Conservation (phyloP, 495 filamentous ascomycete species). For the Neurospora discreta region DNA sequence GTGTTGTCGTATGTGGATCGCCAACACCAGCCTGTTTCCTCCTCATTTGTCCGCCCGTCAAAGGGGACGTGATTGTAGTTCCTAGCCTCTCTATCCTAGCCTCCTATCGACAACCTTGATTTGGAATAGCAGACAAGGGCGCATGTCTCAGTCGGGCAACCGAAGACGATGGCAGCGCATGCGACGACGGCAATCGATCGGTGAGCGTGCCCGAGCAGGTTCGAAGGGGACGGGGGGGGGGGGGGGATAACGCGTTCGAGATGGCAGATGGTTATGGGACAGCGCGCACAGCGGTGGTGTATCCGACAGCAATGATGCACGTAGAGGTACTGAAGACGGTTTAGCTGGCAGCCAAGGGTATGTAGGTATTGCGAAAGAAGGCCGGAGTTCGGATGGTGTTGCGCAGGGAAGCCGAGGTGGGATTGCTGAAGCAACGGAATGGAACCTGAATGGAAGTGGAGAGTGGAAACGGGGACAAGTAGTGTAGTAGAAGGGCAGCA, state of each 20-base stretch:
- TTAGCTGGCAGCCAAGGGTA: background rate
- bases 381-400: conserved; percentile 3
- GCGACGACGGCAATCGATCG: background rate
- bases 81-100: conserved; percentile 12
- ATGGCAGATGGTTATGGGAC: background rate
- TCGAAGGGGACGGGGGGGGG: background rate
- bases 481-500: conserved; percentile 7
- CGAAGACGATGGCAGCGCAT: conserved; percentile 10
- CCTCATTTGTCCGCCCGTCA: background rate
- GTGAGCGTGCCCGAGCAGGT: background rate
- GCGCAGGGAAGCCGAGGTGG: conserved; percentile 20
- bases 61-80: background rate
- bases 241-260: background rate
- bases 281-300: background rate
- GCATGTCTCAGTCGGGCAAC: conserved; percentile 19
- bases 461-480: background rate
- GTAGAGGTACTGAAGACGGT: background rate
- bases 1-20: background rate
- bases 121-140: conserved; percentile 14
- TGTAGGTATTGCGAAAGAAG: background rate
- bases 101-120: conserved; percentile 21
- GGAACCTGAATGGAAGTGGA: background rate
- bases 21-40: background rate
- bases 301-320: background rate
- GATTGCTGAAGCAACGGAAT: conserved; percentile 18